A percentile compares a stretch with the other conserved stretches of the same genome.
These are phyloP conservation scores for Lagenaria siceraria DNA, from an alignment of 306 rosid genomes.

Conservation along the genomic window DNA sequence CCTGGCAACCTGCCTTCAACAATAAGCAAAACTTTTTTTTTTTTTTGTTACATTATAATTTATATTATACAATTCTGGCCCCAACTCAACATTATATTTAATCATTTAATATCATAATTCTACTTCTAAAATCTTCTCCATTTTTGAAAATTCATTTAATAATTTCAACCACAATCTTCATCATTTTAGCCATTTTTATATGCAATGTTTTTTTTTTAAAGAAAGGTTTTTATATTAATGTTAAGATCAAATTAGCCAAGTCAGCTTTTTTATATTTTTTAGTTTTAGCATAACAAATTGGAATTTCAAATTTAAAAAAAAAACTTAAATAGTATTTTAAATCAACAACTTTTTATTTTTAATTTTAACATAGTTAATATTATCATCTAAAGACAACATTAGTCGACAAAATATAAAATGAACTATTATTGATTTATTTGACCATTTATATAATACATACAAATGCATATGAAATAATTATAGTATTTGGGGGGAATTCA, in stretches of 20 bases:
- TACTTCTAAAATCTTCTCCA: background rate
- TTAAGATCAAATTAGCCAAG: background rate
- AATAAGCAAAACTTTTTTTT: background rate
- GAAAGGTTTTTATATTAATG: too few species aligned
- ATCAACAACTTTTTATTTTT: too few species aligned
- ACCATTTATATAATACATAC: too few species aligned
- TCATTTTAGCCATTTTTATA: background rate
- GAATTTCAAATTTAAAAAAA: background rate
- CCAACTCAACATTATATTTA: background rate
- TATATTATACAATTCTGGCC: background rate
- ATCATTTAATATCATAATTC: background rate
- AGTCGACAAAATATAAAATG: background rate
- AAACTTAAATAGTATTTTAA: too few species aligned
- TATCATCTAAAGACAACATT: background rate
- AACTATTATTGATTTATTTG: too few species aligned
- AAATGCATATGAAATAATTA: too few species aligned
- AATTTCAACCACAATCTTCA: background rate
- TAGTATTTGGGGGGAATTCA: too few species aligned
- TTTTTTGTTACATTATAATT: background rate
- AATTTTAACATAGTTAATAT: background rate
- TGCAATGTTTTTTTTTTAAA: too few species aligned
- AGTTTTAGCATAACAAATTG: too few species aligned
- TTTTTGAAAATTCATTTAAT: background rate
- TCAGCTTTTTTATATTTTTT: background rate
- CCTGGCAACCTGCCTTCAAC: background rate